Evolutionary conservation across 73 alveolate genomes (phyloP).

Genomic region (Uronychia setigera): DNA sequence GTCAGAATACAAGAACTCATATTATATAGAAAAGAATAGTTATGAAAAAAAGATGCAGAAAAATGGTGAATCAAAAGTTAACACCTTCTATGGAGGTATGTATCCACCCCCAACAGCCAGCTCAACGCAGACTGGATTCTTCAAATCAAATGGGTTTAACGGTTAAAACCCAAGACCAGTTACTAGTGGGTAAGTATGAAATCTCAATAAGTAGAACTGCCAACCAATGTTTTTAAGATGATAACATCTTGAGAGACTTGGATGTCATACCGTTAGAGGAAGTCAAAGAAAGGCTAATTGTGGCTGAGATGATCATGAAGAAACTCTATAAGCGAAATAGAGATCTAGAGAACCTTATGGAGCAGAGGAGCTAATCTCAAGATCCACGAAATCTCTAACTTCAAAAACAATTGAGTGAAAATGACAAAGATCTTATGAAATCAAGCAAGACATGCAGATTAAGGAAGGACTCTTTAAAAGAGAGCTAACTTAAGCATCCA

Average conservation of each 20-base stretch:
- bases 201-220: background rate
- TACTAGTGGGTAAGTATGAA: background rate
- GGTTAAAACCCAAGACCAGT: background rate
- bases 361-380: background rate
- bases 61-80: background rate
- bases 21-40: slow-evolving; percentile 12
- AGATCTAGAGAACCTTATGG: slow-evolving; percentile 26
- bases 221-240: background rate
- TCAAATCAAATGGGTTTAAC: background rate
- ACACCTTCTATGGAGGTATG: background rate
- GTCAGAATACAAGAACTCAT: slow-evolving; percentile 22
- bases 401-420: background rate
- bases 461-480: background rate
- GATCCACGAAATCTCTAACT: background rate
- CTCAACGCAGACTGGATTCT: background rate
- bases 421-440: background rate
- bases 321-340: slow-evolving; percentile 43
- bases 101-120: background rate
- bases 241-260: background rate
- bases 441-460: background rate
- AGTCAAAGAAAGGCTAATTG: slow-evolving; percentile 44
- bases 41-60: slow-evolving; percentile 15
- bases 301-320: slow-evolving; percentile 52
- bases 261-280: slow-evolving; percentile 4
- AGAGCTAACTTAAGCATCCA: no score